Conservation (phyloP, 169 alveolate species). For the Babesia sp. region DNA sequence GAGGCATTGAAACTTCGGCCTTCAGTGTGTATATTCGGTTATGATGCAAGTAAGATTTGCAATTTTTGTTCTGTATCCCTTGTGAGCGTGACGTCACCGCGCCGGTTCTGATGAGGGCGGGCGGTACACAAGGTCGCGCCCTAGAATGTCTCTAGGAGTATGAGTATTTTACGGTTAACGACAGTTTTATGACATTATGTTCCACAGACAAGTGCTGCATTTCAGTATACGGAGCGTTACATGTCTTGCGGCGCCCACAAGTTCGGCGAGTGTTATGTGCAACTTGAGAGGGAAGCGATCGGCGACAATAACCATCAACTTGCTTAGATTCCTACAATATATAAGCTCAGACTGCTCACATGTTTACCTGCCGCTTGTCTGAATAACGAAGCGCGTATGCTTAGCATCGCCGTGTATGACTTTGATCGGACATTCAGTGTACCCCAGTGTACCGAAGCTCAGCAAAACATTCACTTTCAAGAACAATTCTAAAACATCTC, state of each 20-base stretch:
- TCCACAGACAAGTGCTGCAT: conserved; percentile 15
- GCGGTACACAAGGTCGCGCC: too few species aligned
- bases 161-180: too few species aligned
- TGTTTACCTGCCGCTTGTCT: conserved; percentile 5
- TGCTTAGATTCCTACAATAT: conserved; percentile 18
- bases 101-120: too few species aligned
- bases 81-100: too few species aligned
- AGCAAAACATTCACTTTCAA: conserved; percentile 27
- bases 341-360: background rate
- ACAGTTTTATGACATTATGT: background rate
- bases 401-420: background rate
- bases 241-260: background rate
- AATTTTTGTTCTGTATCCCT: too few species aligned
- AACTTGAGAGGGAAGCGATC: conserved; percentile 35
- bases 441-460: conserved; percentile 50
- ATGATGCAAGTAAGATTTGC: too few species aligned
- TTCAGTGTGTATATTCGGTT: too few species aligned
- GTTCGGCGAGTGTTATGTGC: conserved; percentile 35
- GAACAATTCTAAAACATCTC: conserved; percentile 11
- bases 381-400: conserved; percentile 2
- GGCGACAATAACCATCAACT: conserved; percentile 20
- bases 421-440: conserved; percentile 35
- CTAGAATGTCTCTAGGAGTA: too few species aligned
- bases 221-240: background rate
- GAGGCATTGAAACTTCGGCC: too few species aligned